A percentile compares a stretch with the other conserved stretches of the same genome.
These are phyloP conservation scores for Apophysomyces trapeziformis DNA, from an alignment of 371 early-diverging fungal genomes.

Conservation along the genomic window DNA sequence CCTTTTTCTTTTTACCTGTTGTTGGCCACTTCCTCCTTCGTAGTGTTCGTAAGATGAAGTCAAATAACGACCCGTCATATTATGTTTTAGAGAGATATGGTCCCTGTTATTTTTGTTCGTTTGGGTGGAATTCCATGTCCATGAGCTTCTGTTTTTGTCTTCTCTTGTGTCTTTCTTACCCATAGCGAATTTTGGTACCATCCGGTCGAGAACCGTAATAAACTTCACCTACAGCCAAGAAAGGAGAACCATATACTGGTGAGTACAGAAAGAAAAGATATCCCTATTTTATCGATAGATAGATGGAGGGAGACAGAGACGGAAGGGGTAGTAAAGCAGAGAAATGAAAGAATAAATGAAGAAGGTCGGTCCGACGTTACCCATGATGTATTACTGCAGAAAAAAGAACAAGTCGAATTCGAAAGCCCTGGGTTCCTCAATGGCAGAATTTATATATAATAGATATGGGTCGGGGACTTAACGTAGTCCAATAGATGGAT, in stretches of 20 bases:
- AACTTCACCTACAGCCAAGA: background rate
- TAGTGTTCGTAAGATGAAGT: constrained; percentile 40
- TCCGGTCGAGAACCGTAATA: constrained; percentile 8
- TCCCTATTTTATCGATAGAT: too few relatives aligned
- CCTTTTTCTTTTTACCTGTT: constrained; percentile 28
- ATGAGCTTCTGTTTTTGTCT: too few relatives aligned
- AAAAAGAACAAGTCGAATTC: background rate
- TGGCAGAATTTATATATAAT: constrained; percentile 1
- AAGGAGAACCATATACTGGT: background rate
- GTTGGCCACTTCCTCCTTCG: constrained; percentile 57
- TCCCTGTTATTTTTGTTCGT: constrained; percentile 18
- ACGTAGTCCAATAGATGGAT: too few relatives aligned
- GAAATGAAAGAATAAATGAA: background rate
- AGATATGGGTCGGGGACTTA: too few relatives aligned
- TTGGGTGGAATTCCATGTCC: too few relatives aligned
- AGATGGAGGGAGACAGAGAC: too few relatives aligned
- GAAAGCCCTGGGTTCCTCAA: background rate
- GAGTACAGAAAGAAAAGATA: too few relatives aligned
- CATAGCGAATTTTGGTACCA: constrained; percentile 3
- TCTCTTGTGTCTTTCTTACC: background rate
- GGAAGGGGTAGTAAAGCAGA: background rate
- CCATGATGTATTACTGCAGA: constrained; percentile 3
- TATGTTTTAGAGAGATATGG: constrained; percentile 60
- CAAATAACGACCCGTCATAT: constrained; percentile 59
- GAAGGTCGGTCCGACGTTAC: background rate